Evolutionary conservation across 805 yeast species (phyloP), one percentile per base, ranked within the genome.

Genomic region (Lipomyces starkeyi): DNA sequence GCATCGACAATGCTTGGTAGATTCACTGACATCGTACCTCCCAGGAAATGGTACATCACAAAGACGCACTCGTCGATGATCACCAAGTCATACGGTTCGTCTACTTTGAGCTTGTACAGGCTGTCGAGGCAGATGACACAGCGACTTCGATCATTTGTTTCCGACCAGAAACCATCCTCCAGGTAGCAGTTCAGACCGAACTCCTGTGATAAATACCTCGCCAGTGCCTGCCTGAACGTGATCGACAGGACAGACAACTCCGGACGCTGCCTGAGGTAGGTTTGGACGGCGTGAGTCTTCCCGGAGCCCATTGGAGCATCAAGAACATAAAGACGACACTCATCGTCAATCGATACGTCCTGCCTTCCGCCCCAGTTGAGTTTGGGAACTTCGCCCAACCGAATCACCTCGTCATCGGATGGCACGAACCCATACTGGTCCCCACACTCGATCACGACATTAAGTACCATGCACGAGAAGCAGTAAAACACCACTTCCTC

Each of bases 361-460:
- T 35, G 11, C 22, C 61, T 62, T 6, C 61, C 61, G 6, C 17
- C 32, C 55, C 34, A 37, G 49, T 59, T 59, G 9, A 59, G 22
- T 32, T 59, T 59, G 29, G 55, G 61, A 7, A 14, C 20, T 2
- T 59, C 14, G 34, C 55, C 11, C 9, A 59, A 14, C 4, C 13
- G 20, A 25, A 35, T 22, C 3, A 37, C 34, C 34, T 59, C 61
- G 7, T 37, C 40, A 2, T 32, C 61, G 3, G 43, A 8, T 13
- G 61, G 49, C 25, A 20, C 58, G 22, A 59, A 59, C 11, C 54
- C 61, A 40, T 59, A 59, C 29, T 59, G 61, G 3, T 59, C 61
- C 25, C 25, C 55, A 59, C 61, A 59, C 61, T 34, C 54, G 8
- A 59, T 8, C 9, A 59, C 61, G 29, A 40, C 34, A 20, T 20